Conservation (phyloP, 1,284 basidiomycete species). For the Blastosporella zonata region DNA sequence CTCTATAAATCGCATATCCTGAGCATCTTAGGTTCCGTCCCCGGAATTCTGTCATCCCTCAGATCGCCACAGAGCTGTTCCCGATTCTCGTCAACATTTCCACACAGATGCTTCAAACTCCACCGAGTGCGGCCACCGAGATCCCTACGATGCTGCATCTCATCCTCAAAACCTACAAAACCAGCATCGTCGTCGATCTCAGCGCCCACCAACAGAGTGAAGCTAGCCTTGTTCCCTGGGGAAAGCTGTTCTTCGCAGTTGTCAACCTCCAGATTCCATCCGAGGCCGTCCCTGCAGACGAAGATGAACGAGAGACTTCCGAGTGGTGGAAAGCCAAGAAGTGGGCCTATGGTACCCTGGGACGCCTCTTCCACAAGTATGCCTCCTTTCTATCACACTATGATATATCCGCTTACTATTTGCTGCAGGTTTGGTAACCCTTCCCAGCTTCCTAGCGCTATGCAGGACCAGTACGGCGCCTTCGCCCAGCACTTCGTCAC, state of each 20-base stretch:
- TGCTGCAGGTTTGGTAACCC: constrained; percentile 72
- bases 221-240: constrained; percentile 81
- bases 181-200: constrained; percentile 70
- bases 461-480: constrained; percentile 63
- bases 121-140: constrained; percentile 53
- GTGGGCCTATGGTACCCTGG: constrained; percentile 79
- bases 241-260: constrained; percentile 74
- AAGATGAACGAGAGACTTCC: constrained; percentile 70
- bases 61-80: constrained; percentile 62
- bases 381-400: constrained; percentile 7
- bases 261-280: constrained; percentile 67
- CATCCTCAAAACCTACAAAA: constrained; percentile 81
- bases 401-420: neutral
- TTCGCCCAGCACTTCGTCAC: constrained; percentile 80
- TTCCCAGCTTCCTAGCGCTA: constrained; percentile 71
- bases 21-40: constrained; percentile 57
- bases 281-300: constrained; percentile 64
- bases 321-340: constrained; percentile 92
- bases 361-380: constrained; percentile 71
- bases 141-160: constrained; percentile 78
- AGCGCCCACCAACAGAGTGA: constrained; percentile 69
- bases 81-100: constrained; percentile 73
- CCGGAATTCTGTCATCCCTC: constrained; percentile 53
- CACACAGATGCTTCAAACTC: constrained; percentile 57
- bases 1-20: neutral